phyloP scores from a whole-genome alignment of 1,284 basidiomycete genomes.

The Anthracocystis setariae region DNA sequence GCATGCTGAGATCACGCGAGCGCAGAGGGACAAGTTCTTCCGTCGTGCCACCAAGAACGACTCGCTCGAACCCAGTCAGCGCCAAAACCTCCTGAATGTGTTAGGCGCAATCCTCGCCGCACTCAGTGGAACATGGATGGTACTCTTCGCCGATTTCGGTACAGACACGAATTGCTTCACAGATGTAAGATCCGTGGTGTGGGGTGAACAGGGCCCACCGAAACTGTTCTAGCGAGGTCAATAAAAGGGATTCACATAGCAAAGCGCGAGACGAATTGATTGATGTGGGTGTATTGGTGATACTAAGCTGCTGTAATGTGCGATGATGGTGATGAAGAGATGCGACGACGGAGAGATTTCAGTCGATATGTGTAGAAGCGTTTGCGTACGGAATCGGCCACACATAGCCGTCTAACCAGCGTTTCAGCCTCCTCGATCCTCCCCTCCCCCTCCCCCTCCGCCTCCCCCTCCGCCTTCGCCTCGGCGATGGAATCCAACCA shows the following conservation, averaged over 20 bases:
- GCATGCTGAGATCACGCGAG: background rate
- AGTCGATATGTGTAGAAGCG: constrained; percentile 45
- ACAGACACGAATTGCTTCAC: constrained; percentile 32
- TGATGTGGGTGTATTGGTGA: too few species aligned
- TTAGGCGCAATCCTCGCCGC: constrained; percentile 23
- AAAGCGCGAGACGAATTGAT: too few species aligned
- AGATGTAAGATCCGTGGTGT: constrained; percentile 15
- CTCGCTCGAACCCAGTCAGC: constrained; percentile 5
- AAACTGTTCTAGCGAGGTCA: constrained; percentile 12
- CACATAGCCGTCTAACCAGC: constrained; percentile 30
- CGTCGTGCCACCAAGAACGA: constrained; percentile 36
- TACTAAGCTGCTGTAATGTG: background rate
- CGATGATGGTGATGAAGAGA: background rate
- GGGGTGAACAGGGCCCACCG: constrained; percentile 26
- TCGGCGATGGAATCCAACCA: constrained; percentile 43
- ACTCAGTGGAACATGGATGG: constrained; percentile 20
- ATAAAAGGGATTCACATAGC: too few species aligned
- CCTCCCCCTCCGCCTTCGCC: background rate
- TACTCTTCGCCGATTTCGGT: constrained; percentile 38
- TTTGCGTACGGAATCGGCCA: constrained; percentile 48
- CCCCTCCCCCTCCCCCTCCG: too few species aligned
- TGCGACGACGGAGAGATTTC: constrained; percentile 14
- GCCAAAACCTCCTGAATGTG: constrained; percentile 33
- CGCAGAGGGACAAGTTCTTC: constrained; percentile 36
- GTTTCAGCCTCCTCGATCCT: constrained; percentile 20